A percentile compares a stretch with the other conserved stretches of the same genome.
Conservation (phyloP, 441 rosid genomes). For the Bocquillonia castaneifolia region DNA sequence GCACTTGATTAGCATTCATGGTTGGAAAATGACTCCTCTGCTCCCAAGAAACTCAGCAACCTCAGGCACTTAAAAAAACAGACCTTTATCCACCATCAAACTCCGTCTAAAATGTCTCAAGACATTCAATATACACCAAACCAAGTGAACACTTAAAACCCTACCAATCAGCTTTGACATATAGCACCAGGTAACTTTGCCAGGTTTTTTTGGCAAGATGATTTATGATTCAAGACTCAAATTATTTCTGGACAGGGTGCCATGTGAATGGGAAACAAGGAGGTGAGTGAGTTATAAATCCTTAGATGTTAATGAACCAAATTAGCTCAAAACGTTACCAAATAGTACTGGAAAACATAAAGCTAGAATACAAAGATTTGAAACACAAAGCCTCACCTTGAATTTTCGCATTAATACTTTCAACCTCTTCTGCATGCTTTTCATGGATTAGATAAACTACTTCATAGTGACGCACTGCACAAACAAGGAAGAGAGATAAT, state of each 20-base stretch:
- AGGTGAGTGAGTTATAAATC: not conserved
- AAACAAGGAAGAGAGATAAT: constrained; percentile 7
- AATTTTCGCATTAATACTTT: constrained; percentile 60
- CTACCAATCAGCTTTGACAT: not conserved
- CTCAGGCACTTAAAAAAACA: not conserved
- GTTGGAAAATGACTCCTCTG: not conserved
- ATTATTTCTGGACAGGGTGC: not conserved
- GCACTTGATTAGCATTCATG: no score
- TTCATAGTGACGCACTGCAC: constrained; percentile 84
- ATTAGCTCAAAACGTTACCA: not conserved
- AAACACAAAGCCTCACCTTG: constrained; percentile 47
- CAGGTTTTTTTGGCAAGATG: not conserved
- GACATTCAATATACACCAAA: not conserved
- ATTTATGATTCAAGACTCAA: no score
- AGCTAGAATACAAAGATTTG: not conserved
- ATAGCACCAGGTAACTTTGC: not conserved
- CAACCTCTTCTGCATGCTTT: constrained; percentile 71
- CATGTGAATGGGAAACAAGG: not conserved
- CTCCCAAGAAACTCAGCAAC: not conserved
- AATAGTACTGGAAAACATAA: not conserved
- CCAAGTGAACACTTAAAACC: not conserved
- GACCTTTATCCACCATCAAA: not conserved
- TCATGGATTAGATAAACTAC: constrained; percentile 89
- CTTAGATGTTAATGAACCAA: not conserved
- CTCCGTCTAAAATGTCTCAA: not conserved